These are phyloP conservation scores for Calonectria ilicicola DNA, from an alignment of 2,329 filamentous ascomycete genomes.

Conservation along the genomic window DNA sequence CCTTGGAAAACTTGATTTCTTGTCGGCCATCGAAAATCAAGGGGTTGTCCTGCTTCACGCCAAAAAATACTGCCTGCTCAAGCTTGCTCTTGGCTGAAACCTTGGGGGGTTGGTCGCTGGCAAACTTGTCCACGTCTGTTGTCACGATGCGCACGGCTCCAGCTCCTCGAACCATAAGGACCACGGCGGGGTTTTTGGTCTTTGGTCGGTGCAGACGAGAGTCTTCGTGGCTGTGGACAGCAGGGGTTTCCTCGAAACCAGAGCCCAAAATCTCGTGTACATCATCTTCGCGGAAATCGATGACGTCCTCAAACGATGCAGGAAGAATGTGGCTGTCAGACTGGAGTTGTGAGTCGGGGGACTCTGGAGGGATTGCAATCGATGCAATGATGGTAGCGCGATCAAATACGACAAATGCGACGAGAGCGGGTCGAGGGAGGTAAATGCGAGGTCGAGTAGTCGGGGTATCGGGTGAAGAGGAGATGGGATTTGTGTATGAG, in stretches of 20 bases:
- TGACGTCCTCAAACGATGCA: constrained; percentile 84
- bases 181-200: constrained; percentile 71
- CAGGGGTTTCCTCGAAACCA: constrained; percentile 69
- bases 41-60: constrained; percentile 84
- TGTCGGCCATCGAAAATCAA: constrained; percentile 82
- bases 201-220: constrained; percentile 63
- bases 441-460: constrained; percentile 73
- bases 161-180: constrained; percentile 72
- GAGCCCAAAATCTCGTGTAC: constrained; percentile 74
- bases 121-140: constrained; percentile 70
- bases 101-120: constrained; percentile 66
- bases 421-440: constrained; percentile 81
- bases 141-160: constrained; percentile 71
- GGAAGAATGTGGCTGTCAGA: constrained; percentile 73
- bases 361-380: constrained; percentile 74
- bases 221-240: constrained; percentile 55
- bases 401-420: constrained; percentile 85
- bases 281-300: constrained; percentile 79
- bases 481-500: constrained; percentile 69
- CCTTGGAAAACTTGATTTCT: constrained; percentile 73
- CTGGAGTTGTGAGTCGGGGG: constrained; percentile 81
- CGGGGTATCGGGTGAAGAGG: constrained; percentile 49
- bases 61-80: constrained; percentile 95
- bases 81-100: constrained; percentile 90
- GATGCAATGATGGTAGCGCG: constrained; percentile 83